Conservation (phyloP, 2,329 filamentous ascomycete genomes). For the Biscogniauxia mediterranea region DNA sequence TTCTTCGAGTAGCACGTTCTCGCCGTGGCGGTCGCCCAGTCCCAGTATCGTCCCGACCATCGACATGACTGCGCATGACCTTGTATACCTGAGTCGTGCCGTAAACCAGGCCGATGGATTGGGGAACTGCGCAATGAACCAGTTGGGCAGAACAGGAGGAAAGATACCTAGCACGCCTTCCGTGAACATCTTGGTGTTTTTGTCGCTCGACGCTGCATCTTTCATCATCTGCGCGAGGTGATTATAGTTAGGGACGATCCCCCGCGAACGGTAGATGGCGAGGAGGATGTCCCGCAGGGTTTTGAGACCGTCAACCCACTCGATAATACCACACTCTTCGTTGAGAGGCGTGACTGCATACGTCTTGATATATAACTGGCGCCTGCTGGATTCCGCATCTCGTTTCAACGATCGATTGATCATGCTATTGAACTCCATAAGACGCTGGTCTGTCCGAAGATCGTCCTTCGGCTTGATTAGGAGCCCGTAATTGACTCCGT, state of each 20-base stretch:
- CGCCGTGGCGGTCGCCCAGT: constrained; percentile 90
- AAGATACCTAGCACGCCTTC: constrained; percentile 65
- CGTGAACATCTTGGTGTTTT: constrained; percentile 69
- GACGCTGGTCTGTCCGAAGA: constrained; percentile 90
- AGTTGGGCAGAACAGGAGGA: constrained; percentile 81
- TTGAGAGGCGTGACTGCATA: constrained; percentile 96
- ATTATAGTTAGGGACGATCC: constrained; percentile 67
- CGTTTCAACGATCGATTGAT: constrained; percentile 94
- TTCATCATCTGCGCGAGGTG: constrained; percentile 64
- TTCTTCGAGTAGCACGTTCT: constrained; percentile 95
- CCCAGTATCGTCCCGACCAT: constrained; percentile 96
- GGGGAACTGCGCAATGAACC: constrained; percentile 95
- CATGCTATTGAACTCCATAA: constrained; percentile 99
- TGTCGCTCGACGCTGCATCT: constrained; percentile 55
- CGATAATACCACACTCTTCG: constrained; percentile 95
- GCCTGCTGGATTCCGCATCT: constrained; percentile 84
- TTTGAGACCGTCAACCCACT: constrained; percentile 97
- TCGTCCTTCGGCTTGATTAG: constrained; percentile 98
- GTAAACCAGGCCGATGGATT: constrained; percentile 91
- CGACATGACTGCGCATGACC: constrained; percentile 98
- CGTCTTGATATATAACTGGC: constrained; percentile 92
- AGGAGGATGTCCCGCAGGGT: constrained; percentile 90
- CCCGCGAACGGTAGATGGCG: constrained; percentile 71
- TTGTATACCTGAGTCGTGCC: constrained; percentile 83
- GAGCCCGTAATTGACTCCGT: constrained; percentile 84